These are phyloP conservation scores for Kodamaea suecica DNA, from an alignment of 1,139 yeast genomes.

Conservation along the genomic window DNA sequence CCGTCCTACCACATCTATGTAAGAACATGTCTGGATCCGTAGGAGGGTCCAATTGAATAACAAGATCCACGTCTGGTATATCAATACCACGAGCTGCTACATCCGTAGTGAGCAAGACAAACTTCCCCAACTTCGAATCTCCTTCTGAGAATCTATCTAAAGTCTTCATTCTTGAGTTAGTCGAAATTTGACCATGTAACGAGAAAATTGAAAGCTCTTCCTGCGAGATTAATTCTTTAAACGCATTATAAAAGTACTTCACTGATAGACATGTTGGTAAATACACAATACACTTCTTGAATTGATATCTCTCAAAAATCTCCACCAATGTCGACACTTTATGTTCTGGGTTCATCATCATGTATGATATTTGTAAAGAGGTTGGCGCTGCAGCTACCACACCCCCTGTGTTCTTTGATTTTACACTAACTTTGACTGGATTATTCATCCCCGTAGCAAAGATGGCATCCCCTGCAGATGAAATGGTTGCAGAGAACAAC, in stretches of 20 bases:
- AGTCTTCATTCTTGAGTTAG: conserved; percentile 73
- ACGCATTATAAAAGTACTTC: conserved; percentile 64
- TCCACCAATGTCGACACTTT: conserved; percentile 61
- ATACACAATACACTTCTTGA: conserved; percentile 78
- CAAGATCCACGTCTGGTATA: conserved; percentile 87
- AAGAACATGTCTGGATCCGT: conserved; percentile 89
- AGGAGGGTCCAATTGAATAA: conserved; percentile 86
- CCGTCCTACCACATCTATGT: conserved; percentile 95
- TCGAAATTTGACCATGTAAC: conserved; percentile 79
- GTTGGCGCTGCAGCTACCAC: conserved; percentile 50
- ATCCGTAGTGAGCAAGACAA: conserved; percentile 76
- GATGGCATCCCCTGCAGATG: conserved; percentile 69
- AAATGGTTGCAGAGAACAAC: conserved; percentile 84
- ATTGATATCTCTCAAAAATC: conserved; percentile 52
- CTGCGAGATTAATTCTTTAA: conserved; percentile 32
- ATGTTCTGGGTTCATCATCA: conserved; percentile 54
- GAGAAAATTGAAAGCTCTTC: conserved; percentile 53
- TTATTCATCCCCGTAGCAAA: conserved; percentile 83
- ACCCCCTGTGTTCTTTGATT: conserved; percentile 37
- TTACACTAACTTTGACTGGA: conserved; percentile 82
- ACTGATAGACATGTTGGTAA: conserved; percentile 89
- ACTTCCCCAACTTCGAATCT: conserved; percentile 39
- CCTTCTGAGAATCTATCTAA: conserved; percentile 55
- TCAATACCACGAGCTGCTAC: conserved; percentile 95
- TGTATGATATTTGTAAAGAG: conserved; percentile 60